These are phyloP conservation scores for Gnomoniopsis smithogilvyi DNA, from an alignment of 2,329 filamentous ascomycete species.

Conservation along the genomic window DNA sequence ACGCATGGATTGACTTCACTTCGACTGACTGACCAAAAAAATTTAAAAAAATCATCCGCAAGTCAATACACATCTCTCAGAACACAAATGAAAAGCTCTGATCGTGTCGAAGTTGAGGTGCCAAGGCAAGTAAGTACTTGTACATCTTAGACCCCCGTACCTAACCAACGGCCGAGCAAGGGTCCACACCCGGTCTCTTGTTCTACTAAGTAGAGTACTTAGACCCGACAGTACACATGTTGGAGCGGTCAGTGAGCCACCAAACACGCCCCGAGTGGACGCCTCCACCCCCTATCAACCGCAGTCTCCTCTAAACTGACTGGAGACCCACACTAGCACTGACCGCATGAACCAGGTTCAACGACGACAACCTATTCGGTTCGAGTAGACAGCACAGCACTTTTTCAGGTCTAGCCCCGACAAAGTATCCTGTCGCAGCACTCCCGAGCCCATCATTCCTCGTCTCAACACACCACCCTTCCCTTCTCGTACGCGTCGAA, in stretches of 20 bases:
- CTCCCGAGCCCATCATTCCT: neutral
- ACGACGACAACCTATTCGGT: neutral
- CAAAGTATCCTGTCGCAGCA: neutral
- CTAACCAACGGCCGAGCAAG: neutral
- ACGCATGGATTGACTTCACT: no score
- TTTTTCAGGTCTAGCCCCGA: neutral
- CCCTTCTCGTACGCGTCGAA: neutral
- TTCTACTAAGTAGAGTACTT: neutral
- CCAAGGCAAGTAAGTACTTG: neutral
- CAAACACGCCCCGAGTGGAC: neutral
- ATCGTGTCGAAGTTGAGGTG: neutral
- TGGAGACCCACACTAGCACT: neutral
- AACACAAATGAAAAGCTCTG: neutral
- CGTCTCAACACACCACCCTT: neutral
- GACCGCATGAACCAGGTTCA: neutral
- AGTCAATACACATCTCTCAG: no score
- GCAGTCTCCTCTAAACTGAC: neutral
- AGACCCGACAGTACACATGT: neutral
- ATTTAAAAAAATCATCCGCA: no score
- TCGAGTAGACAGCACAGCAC: neutral
- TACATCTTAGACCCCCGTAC: neutral
- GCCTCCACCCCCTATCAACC: slow-evolving; percentile 8
- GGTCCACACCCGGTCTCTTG: neutral
- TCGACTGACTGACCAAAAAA: no score
- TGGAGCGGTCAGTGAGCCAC: slow-evolving; percentile 9